A percentile compares a stretch with the other conserved stretches of the same genome.
These are phyloP conservation scores for Graphiopsis chlorocephala DNA, from an alignment of 2,329 filamentous ascomycete species.

Conservation along the genomic window DNA sequence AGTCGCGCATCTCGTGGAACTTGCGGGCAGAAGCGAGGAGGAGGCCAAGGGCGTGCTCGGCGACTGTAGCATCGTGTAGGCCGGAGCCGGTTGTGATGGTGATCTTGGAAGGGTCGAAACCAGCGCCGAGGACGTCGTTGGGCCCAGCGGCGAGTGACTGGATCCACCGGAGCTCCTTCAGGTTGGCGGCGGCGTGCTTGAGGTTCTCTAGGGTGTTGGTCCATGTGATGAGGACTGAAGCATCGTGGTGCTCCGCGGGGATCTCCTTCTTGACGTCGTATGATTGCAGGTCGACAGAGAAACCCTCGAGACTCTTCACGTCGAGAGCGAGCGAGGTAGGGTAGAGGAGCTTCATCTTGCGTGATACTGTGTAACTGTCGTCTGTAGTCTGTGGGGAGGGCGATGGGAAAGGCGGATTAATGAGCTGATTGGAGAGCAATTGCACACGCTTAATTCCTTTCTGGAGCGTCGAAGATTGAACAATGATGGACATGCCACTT, in stretches of 20 bases:
- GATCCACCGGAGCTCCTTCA: conserved; percentile 62
- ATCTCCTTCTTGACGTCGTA: conserved; percentile 59
- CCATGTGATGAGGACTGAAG: conserved; percentile 62
- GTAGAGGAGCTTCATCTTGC: conserved; percentile 63
- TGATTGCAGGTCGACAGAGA: conserved; percentile 55
- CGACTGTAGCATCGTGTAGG: conserved; percentile 63
- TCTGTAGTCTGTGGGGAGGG: not conserved
- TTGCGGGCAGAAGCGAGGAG: conserved; percentile 55
- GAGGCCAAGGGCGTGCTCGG: conserved; percentile 62
- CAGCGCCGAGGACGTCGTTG: conserved; percentile 62
- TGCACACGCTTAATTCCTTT: conserved; percentile 8
- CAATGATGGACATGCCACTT: conserved; percentile 13
- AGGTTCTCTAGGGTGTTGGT: conserved; percentile 59
- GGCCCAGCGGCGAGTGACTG: conserved; percentile 65
- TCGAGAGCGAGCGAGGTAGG: conserved; percentile 62
- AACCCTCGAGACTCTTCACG: conserved; percentile 55
- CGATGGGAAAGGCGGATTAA: not conserved
- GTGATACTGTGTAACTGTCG: not conserved
- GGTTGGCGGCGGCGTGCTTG: conserved; percentile 53
- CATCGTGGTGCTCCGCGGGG: conserved; percentile 58
- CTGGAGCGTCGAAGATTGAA: not conserved
- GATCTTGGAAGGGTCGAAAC: conserved; percentile 52
- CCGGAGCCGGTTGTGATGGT: conserved; percentile 63
- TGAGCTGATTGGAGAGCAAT: conserved; percentile 6
- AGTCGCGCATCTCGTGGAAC: conserved; percentile 63